phyloP scores from a whole-genome alignment of 2,329 filamentous ascomycete genomes.

The Trichoderma arundinaceum region DNA sequence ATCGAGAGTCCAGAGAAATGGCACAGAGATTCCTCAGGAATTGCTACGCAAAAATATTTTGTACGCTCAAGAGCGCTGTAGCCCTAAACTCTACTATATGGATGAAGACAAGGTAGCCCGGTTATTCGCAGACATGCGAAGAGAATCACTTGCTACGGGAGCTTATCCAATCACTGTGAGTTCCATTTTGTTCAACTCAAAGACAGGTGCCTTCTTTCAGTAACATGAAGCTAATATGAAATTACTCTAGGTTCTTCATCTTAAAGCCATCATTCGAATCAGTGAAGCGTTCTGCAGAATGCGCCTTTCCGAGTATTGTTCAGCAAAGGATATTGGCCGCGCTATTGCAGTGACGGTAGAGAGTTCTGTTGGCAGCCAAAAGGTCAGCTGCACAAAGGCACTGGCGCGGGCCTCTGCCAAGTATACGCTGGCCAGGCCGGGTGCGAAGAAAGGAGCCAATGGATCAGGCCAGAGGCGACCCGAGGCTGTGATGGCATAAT shows the following conservation, averaged over 20 bases:
- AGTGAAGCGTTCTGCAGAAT: constrained; percentile 95
- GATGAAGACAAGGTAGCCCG: constrained; percentile 96
- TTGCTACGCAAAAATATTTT: constrained; percentile 95
- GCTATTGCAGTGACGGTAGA: constrained; percentile 97
- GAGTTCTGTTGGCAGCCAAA: constrained; percentile 94
- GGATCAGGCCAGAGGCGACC: constrained; percentile 39
- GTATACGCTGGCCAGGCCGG: constrained; percentile 70
- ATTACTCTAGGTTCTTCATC: constrained; percentile 79
- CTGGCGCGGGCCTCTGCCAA: constrained; percentile 94
- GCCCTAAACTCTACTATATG: constrained; percentile 94
- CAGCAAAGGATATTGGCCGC: constrained; percentile 87
- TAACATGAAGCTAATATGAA: constrained; percentile 17
- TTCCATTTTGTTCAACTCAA: constrained; percentile 33
- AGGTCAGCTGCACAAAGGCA: constrained; percentile 97
- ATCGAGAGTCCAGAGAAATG: constrained; percentile 43
- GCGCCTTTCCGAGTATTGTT: constrained; percentile 96
- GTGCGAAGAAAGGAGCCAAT: constrained; percentile 41
- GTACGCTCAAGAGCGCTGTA: constrained; percentile 87
- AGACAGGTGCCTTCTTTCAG: too few species aligned
- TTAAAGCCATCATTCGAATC: constrained; percentile 97
- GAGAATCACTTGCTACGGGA: constrained; percentile 89
- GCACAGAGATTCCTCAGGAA: constrained; percentile 85
- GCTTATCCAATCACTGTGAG: constrained; percentile 97
- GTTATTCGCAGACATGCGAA: constrained; percentile 93
- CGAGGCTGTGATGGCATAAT: constrained; percentile 41